These are phyloP conservation scores for Cryptosporidium canis DNA, from an alignment of 169 alveolate species.

Conservation along the genomic window DNA sequence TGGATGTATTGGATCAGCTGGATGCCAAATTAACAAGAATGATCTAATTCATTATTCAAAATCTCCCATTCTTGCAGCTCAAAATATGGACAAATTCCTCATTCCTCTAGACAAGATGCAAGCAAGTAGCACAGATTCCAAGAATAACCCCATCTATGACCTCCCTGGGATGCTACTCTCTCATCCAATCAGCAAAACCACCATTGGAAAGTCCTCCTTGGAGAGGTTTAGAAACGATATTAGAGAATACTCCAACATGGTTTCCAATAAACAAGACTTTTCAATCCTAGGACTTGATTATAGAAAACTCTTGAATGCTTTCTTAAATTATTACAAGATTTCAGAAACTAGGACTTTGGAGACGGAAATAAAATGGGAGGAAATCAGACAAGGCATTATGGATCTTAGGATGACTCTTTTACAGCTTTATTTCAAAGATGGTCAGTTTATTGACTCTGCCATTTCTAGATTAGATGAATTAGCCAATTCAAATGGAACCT, in stretches of 20 bases:
- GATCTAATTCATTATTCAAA: slow-evolving; percentile 29
- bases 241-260: slow-evolving; percentile 2
- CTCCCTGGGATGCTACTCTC: slow-evolving; percentile 28
- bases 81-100: not conserved
- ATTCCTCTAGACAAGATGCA: not conserved
- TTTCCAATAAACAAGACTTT: not conserved
- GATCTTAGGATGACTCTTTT: slow-evolving; percentile 10
- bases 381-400: slow-evolving; percentile 50
- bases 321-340: not conserved
- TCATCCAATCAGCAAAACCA: slow-evolving; percentile 45
- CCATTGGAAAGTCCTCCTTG: slow-evolving; percentile 60
- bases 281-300: slow-evolving; percentile 6
- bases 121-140: not conserved
- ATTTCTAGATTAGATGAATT: slow-evolving; percentile 7
- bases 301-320: not conserved
- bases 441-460: slow-evolving; percentile 11
- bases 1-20: not conserved
- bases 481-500: not conserved
- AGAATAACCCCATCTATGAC: not conserved
- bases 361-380: slow-evolving; percentile 16
- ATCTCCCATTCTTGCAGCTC: slow-evolving; percentile 10
- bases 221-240: slow-evolving; percentile 38
- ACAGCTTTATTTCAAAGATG: slow-evolving; percentile 40
- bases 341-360: not conserved
- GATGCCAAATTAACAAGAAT: not conserved